These are phyloP conservation scores for Termitomyces sp. DNA, from an alignment of 768 basidiomycete species.

Conservation along the genomic window DNA sequence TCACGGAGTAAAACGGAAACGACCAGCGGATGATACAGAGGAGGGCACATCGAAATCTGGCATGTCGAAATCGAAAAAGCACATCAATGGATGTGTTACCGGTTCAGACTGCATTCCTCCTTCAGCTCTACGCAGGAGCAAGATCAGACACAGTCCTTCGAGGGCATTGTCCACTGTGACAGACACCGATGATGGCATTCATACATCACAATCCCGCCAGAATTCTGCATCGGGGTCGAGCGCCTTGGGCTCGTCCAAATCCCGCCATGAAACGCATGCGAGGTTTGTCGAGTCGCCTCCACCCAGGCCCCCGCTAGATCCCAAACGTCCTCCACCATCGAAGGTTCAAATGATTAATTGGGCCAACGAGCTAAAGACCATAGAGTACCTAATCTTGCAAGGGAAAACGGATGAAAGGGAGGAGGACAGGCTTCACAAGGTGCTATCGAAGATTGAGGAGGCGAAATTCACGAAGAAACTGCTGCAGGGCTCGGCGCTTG, in stretches of 20 bases:
- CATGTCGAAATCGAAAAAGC: neutral
- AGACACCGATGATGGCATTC: neutral
- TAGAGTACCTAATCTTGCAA: constrained; percentile 14
- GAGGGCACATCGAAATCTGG: neutral
- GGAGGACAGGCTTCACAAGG: constrained; percentile 12
- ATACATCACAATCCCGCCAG: neutral
- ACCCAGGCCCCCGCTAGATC: neutral
- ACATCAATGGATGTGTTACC: neutral
- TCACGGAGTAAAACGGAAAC: neutral
- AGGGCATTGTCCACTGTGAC: neutral
- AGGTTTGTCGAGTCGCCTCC: neutral
- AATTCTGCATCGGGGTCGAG: neutral
- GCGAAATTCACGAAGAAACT: constrained; percentile 16
- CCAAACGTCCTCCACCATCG: neutral
- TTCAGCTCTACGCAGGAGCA: neutral
- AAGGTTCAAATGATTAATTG: constrained; percentile 10
- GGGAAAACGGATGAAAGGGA: constrained; percentile 16
- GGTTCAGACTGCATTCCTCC: neutral
- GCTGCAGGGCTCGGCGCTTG: constrained; percentile 15
- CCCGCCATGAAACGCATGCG: neutral
- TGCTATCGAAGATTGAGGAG: constrained; percentile 7
- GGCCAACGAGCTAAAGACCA: constrained; percentile 16
- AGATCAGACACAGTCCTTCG: neutral
- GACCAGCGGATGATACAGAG: neutral
- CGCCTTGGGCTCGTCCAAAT: neutral